phyloP scores from a whole-genome alignment of 2,329 filamentous ascomycete genomes.

The Coniochaeta ligniaria region DNA sequence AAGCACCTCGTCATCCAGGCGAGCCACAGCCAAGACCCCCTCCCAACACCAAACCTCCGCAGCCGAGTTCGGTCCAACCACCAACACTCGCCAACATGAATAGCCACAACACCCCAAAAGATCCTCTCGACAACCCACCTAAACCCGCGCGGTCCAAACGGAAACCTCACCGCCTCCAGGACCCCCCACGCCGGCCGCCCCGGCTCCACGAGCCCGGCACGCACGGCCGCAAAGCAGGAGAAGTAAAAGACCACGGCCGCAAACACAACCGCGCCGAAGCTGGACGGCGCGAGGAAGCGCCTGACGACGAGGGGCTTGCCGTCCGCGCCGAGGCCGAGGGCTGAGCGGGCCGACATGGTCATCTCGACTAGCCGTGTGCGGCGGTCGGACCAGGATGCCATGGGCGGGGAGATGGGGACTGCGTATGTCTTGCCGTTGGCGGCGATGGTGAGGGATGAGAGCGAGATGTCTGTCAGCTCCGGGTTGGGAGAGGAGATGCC shows the following conservation, averaged over 20 bases:
- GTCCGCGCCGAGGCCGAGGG: conserved; percentile 42
- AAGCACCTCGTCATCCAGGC: conserved; percentile 46
- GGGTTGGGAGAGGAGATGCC: conserved; percentile 31
- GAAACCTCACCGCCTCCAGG: conserved; percentile 40
- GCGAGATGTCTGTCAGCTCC: conserved; percentile 55
- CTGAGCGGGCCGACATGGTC: conserved; percentile 46
- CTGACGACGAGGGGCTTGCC: conserved; percentile 36
- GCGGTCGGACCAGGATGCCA: conserved; percentile 60
- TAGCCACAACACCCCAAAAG: conserved; percentile 48
- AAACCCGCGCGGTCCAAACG: conserved; percentile 51
- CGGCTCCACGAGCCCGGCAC: conserved; percentile 40
- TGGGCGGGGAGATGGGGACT: conserved; percentile 62
- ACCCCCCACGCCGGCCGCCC: conserved; percentile 42
- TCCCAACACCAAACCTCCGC: conserved; percentile 37
- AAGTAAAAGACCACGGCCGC: conserved; percentile 47
- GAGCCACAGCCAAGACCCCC: conserved; percentile 42
- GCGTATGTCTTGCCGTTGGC: conserved; percentile 37
- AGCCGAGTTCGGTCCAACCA: conserved; percentile 42
- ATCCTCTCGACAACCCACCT: conserved; percentile 52
- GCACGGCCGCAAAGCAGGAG: conserved; percentile 37
- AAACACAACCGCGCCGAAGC: conserved; percentile 46
- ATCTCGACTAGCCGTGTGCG: conserved; percentile 68
- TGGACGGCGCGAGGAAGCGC: conserved; percentile 31
- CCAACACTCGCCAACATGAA: conserved; percentile 60
- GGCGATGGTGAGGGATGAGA: conserved; percentile 53